A percentile compares a stretch with the other conserved stretches of the same genome.
Conservation (phyloP, 1,284 basidiomycete species). For the Cryptococcus sp. region DNA sequence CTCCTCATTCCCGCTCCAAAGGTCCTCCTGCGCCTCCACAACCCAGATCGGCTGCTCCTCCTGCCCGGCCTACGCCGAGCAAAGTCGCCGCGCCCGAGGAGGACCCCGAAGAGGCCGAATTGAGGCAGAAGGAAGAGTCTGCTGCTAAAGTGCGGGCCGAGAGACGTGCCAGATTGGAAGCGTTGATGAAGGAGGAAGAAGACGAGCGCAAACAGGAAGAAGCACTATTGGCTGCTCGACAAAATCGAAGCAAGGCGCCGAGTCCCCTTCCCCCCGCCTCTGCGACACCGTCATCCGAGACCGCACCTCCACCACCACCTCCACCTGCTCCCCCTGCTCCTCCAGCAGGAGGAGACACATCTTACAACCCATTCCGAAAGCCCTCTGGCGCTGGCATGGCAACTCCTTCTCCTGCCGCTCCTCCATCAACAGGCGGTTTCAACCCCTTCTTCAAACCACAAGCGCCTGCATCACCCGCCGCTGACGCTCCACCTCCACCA, state of each 20-base stretch:
- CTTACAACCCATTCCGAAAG: constrained; percentile 56
- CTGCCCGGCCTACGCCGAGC: constrained; percentile 50
- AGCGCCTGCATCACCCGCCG: constrained; percentile 40
- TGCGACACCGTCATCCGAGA: constrained; percentile 7
- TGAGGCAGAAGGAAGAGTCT: constrained; percentile 66
- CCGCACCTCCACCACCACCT: constrained; percentile 26
- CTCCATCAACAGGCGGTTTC: constrained; percentile 41
- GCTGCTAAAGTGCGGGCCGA: constrained; percentile 68
- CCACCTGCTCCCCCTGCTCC: constrained; percentile 27
- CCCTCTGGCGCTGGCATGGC: constrained; percentile 28
- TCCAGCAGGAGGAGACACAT: constrained; percentile 23
- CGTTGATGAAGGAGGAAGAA: constrained; percentile 71
- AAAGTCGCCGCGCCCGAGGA: constrained; percentile 52
- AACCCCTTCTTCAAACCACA: constrained; percentile 57
- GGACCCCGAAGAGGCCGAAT: constrained; percentile 65
- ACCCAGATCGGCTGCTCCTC: constrained; percentile 28
- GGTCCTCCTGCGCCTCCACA: constrained; percentile 27
- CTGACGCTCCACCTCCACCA: constrained; percentile 42
- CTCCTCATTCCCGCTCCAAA: constrained; percentile 19
- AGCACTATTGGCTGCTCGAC: constrained; percentile 55
- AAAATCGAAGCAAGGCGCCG: constrained; percentile 26
- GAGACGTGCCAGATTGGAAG: constrained; percentile 63
- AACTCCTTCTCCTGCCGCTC: constrained; percentile 26
- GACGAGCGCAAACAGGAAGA: constrained; percentile 67
- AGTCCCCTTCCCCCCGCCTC: constrained; percentile 13